A percentile compares a stretch with the other conserved stretches of the same genome.
Conservation (phyloP, 805 yeast genomes). For the Groenewaldozyma tartarivorans region DNA sequence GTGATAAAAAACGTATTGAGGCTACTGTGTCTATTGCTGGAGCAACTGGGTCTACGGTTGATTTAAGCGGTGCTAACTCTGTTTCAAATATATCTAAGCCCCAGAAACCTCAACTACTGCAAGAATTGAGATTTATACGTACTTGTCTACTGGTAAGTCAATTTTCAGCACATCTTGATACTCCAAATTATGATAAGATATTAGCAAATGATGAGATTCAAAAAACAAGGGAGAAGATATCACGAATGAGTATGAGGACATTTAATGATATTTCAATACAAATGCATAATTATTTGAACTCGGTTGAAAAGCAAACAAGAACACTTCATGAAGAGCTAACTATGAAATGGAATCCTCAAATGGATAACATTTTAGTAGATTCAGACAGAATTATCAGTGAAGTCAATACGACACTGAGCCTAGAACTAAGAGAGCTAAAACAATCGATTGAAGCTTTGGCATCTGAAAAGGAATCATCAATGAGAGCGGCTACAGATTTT, state of each 20-base stretch:
- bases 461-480: conserved; percentile 8
- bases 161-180: neutral
- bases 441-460: conserved; percentile 19
- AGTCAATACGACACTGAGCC: conserved; percentile 18
- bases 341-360: conserved; percentile 7
- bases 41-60: too few species aligned
- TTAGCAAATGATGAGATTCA: conserved; percentile 7
- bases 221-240: conserved; percentile 9
- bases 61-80: too few species aligned
- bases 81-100: too few species aligned
- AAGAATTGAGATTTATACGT: too few species aligned
- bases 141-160: too few species aligned
- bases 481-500: conserved; percentile 14
- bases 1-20: too few species aligned
- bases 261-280: conserved; percentile 8
- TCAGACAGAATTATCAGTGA: conserved; percentile 19
- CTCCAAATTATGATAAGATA: conserved; percentile 3
- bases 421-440: conserved; percentile 16
- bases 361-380: conserved; percentile 18
- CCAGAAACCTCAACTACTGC: too few species aligned
- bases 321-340: conserved; percentile 14
- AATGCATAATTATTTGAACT: conserved; percentile 7
- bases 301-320: conserved; percentile 9
- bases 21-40: too few species aligned
- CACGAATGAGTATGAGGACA: conserved; percentile 7